Percentiles rank a stretch among this genome's conserved stretches.
Conservation (phyloP, 495 filamentous ascomycete species). For the Penicillium mononematosum region DNA sequence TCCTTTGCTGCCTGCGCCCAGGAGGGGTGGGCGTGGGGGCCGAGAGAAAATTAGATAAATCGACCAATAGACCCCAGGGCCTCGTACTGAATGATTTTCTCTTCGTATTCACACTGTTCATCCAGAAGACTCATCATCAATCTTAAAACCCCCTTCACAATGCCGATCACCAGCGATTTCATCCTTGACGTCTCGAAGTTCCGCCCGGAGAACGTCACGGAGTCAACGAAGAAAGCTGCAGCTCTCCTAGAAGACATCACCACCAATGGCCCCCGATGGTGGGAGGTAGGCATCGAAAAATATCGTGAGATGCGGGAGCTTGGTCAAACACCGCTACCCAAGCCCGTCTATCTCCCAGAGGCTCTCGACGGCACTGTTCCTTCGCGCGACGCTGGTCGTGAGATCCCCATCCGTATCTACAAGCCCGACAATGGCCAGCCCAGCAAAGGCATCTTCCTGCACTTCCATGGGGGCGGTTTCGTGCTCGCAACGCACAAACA, state of each 20-base stretch:
- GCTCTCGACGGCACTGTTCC: constrained; percentile 40
- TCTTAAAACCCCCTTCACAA: constrained; percentile 9
- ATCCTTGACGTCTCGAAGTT: constrained; percentile 18
- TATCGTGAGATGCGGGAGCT: constrained; percentile 47
- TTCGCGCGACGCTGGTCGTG: constrained; percentile 46
- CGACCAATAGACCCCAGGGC: too few relatives aligned
- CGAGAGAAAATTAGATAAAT: too few relatives aligned
- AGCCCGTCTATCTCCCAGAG: constrained; percentile 35
- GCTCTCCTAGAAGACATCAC: constrained; percentile 13
- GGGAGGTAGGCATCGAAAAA: constrained; percentile 24
- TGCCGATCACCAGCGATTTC: constrained; percentile 21
- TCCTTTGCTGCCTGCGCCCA: too few relatives aligned
- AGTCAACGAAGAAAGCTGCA: constrained; percentile 16
- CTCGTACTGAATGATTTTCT: too few relatives aligned
- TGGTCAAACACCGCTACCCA: constrained; percentile 44
- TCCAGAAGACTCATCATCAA: constrained; percentile 2
- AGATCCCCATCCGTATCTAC: constrained; percentile 50
- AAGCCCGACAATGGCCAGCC: constrained; percentile 40
- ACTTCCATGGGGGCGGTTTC: constrained; percentile 55
- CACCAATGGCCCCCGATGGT: constrained; percentile 21
- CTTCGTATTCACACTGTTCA: neutral
- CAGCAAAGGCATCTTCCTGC: constrained; percentile 41
- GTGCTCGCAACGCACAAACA: constrained; percentile 26
- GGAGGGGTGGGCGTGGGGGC: too few relatives aligned
- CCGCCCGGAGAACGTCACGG: constrained; percentile 14